phyloP scores from a whole-genome alignment of 495 filamentous ascomycete genomes.

The Hypoxylon trugodes region DNA sequence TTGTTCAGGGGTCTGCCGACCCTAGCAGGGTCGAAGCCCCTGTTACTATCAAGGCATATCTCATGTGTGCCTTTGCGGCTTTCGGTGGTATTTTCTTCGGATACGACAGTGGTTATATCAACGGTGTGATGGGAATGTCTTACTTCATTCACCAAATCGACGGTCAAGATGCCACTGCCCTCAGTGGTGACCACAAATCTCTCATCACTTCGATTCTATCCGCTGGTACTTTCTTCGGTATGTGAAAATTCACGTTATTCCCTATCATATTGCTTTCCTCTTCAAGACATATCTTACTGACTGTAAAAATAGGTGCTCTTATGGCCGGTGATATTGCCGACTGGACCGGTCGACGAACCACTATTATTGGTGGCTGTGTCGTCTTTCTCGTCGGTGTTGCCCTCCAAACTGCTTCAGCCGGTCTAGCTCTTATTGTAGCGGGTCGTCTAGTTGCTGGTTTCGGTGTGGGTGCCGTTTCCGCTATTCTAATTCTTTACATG shows the following conservation, averaged over 20 bases:
- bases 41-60: slow-evolving; percentile 70
- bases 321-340: slow-evolving; percentile 76
- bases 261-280: background rate
- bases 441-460: slow-evolving; percentile 77
- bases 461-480: slow-evolving; percentile 78
- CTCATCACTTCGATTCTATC: slow-evolving; percentile 79
- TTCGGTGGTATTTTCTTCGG: slow-evolving; percentile 76
- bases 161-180: slow-evolving; percentile 31
- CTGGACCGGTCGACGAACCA: slow-evolving; percentile 71
- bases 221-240: slow-evolving; percentile 75
- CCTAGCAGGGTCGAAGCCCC: slow-evolving; percentile 68
- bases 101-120: slow-evolving; percentile 72
- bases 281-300: background rate
- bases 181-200: slow-evolving; percentile 57
- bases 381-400: slow-evolving; percentile 71
- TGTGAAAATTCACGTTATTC: background rate
- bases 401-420: slow-evolving; percentile 59
- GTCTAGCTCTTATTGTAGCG: slow-evolving; percentile 65
- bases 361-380: slow-evolving; percentile 70
- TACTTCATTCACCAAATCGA: slow-evolving; percentile 60
- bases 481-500: slow-evolving; percentile 81
- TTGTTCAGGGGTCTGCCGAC: slow-evolving; percentile 47
- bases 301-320: slow-evolving; percentile 57
- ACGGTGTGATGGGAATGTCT: slow-evolving; percentile 63
- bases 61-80: slow-evolving; percentile 74